Base-by-base conservation (phyloP, 108 stramenopile genomes). In the Cyclotella atomus region DNA sequence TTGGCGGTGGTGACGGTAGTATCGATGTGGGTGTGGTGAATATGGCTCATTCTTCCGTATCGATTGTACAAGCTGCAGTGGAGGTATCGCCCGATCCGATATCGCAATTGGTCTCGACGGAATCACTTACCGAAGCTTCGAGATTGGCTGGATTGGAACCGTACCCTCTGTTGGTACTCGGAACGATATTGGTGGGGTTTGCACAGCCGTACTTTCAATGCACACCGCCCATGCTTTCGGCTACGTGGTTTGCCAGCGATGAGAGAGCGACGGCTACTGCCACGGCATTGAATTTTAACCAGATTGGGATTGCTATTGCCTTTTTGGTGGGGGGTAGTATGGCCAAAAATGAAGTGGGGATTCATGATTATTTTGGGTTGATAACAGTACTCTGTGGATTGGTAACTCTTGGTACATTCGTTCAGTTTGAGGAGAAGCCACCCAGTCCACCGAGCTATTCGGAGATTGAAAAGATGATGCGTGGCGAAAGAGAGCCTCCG, bases 401-500 rank as follows among this genome's bases (percentile, higher is more conserved):
- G 19, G 73, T 71, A n/a, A 68, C 83, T 6, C 0, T 70, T 3
- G 83, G 83, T 9, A 80, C 79, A 27, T 29, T 79, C 4, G 32
- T 65, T 20, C 83, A 83, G 24, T 83, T 83, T 64, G 45, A 75
- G 59, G 62, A 83, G 3, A 65, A 56, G 44, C 83, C 83, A 7
- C 74, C 76, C 0, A 52, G 62, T 21, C 79, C 84, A 8, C 84
- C 84, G 16, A 73, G 71, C 17, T 68, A 70, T 30, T 73, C 71
- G 15, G 84, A 85, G 35, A 70, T 83, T 45, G 76, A 83, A 53
- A 83, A 85, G 59, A n/a, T 79, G 44, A 73, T 84, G 23, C 63
- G 69, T 49, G 84, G 83, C 27, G 82, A 90, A 70, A 73, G 77
- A 47, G 93, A 95, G 65, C 93, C 91, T 20, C 91, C 93, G 21